phyloP scores from a whole-genome alignment of 371 early-diverging fungal species.

The Lichtheimia ramosa region DNA sequence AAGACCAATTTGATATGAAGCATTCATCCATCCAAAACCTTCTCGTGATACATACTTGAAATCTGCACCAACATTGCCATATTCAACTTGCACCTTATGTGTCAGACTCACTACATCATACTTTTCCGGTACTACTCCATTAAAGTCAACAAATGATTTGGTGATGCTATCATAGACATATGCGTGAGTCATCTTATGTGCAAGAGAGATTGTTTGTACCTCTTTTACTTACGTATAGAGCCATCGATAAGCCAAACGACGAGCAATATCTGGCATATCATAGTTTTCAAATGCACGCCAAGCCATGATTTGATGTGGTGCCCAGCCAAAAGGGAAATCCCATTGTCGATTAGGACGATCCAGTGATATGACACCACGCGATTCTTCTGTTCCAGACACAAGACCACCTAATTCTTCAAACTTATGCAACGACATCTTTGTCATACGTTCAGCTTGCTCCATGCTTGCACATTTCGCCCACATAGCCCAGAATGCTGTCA shows the following conservation, averaged over 20 bases:
- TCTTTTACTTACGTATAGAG: slow-evolving; percentile 71
- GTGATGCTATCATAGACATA: slow-evolving; percentile 69
- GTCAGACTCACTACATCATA: slow-evolving; percentile 89
- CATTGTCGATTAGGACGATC: slow-evolving; percentile 94
- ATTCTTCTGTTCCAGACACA: slow-evolving; percentile 86
- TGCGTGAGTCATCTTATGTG: not conserved
- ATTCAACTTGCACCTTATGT: slow-evolving; percentile 92
- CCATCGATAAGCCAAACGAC: slow-evolving; percentile 93
- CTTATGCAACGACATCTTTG: slow-evolving; percentile 46
- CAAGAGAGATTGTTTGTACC: not conserved
- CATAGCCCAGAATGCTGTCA: slow-evolving; percentile 74
- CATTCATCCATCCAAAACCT: slow-evolving; percentile 99
- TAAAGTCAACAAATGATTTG: slow-evolving; percentile 94
- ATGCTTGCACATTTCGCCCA: slow-evolving; percentile 72
- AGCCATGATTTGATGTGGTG: slow-evolving; percentile 96
- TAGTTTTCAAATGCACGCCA: slow-evolving; percentile 91
- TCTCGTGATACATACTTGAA: slow-evolving; percentile 93
- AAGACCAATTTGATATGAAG: slow-evolving; percentile 86
- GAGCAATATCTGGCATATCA: slow-evolving; percentile 76
- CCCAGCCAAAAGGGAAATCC: slow-evolving; percentile 97
- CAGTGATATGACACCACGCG: slow-evolving; percentile 73
- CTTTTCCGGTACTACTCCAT: slow-evolving; percentile 97
- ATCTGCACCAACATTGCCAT: slow-evolving; percentile 93
- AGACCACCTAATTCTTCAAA: slow-evolving; percentile 91
- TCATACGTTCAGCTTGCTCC: slow-evolving; percentile 64